Evolutionary conservation across 345 rosid genomes (phyloP).

Genomic region (Corchorus capsularis): DNA sequence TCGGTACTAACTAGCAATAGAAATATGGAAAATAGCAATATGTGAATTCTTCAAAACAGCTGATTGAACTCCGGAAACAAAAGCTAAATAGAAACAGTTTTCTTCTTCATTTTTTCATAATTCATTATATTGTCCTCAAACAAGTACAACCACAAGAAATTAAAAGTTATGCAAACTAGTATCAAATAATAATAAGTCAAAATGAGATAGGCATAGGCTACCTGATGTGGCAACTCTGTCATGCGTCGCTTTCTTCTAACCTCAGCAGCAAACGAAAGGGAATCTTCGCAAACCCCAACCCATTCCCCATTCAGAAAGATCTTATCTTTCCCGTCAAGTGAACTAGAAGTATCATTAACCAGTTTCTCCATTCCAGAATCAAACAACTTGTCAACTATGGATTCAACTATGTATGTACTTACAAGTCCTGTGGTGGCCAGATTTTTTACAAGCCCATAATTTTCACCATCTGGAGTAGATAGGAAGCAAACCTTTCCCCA

Average conservation of each 20-base stretch:
- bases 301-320: conserved; percentile 88
- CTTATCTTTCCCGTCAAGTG: conserved; percentile 53
- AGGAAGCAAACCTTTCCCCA: conserved; percentile 97
- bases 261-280: conserved; percentile 53
- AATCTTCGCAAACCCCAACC: conserved; percentile 74
- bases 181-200: no score
- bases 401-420: conserved; percentile 53
- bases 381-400: conserved; percentile 42
- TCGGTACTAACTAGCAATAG: neutral
- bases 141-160: neutral
- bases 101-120: neutral
- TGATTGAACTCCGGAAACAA: neutral
- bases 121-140: neutral
- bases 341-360: conserved; percentile 51
- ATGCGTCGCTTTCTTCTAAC: conserved; percentile 62
- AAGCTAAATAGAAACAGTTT: neutral
- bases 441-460: conserved; percentile 96
- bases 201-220: conserved; percentile 23
- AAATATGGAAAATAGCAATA: neutral
- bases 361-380: conserved; percentile 74
- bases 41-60: neutral
- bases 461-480: conserved; percentile 96
- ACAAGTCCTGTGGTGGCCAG: conserved; percentile 80
- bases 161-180: neutral
- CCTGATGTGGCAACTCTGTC: conserved; percentile 68